phyloP scores from a whole-genome alignment of 164 flowering plant genomes.

The Warburgia ugandensis region DNA sequence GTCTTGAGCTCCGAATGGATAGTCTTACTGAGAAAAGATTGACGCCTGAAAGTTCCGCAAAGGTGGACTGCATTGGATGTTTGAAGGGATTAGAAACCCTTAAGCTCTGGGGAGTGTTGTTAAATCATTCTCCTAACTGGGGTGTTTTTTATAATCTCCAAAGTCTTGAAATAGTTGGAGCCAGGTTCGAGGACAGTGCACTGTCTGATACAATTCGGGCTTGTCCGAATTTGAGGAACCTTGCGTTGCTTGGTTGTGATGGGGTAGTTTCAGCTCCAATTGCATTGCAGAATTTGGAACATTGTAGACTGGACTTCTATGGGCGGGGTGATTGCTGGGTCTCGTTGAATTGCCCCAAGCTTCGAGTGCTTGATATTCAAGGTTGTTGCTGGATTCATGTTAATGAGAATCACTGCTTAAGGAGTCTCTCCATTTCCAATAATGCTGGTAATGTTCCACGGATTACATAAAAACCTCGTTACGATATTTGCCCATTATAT shows the following conservation, averaged over 20 bases:
- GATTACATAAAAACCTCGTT: too few relatives aligned
- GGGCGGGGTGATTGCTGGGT: slow-evolving; percentile 61
- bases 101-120: slow-evolving; percentile 76
- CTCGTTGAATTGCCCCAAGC: slow-evolving; percentile 36
- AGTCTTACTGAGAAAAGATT: slow-evolving; percentile 30
- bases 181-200: slow-evolving; percentile 49
- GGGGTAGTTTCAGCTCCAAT: slow-evolving; percentile 52
- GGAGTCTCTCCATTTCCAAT: slow-evolving; percentile 55
- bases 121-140: slow-evolving; percentile 67
- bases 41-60: slow-evolving; percentile 27
- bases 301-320: slow-evolving; percentile 73
- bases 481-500: too few relatives aligned
- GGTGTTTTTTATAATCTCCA: slow-evolving; percentile 37
- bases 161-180: slow-evolving; percentile 74
- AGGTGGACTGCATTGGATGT: slow-evolving; percentile 45
- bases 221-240: slow-evolving; percentile 58
- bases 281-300: slow-evolving; percentile 46
- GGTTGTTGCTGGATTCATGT: slow-evolving; percentile 78
- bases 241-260: slow-evolving; percentile 69
- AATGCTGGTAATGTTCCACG: slow-evolving; percentile 76
- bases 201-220: slow-evolving; percentile 42
- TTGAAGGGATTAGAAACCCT: slow-evolving; percentile 53
- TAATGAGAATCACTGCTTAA: slow-evolving; percentile 36
- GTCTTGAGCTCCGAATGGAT: slow-evolving; percentile 82
- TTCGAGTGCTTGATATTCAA: slow-evolving; percentile 58